Conservation (phyloP, 352 stramenopile genomes). For the Phytophthora europaea region DNA sequence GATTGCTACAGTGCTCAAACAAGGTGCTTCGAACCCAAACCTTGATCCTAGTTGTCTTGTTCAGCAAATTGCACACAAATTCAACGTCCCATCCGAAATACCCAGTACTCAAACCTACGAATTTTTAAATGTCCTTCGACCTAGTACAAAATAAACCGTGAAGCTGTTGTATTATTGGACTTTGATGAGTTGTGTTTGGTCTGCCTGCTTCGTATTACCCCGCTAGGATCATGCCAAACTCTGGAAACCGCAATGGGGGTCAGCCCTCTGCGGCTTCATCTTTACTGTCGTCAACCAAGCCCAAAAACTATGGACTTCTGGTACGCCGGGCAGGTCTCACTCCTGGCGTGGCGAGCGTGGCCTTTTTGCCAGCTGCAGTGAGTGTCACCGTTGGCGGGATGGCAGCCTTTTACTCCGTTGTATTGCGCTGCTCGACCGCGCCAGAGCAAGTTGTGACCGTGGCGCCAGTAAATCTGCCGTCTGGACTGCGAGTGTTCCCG, state of each 20-base stretch:
- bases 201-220: not conserved
- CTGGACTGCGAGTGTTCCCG: conserved; percentile 60
- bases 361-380: conserved; percentile 47
- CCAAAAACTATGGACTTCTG: conserved; percentile 16
- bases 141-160: too few species aligned
- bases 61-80: too few species aligned
- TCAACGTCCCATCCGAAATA: too few species aligned
- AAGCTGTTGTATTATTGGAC: conserved; percentile 28
- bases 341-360: conserved; percentile 44
- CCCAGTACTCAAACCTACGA: too few species aligned
- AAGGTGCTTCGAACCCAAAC: too few species aligned
- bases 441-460: conserved; percentile 60
- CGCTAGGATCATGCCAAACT: conserved; percentile 9
- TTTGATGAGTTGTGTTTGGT: not conserved
- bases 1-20: too few species aligned
- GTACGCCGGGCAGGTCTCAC: conserved; percentile 28
- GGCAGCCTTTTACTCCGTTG: conserved; percentile 66
- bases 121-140: too few species aligned
- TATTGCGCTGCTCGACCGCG: conserved; percentile 46
- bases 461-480: conserved; percentile 53
- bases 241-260: conserved; percentile 1
- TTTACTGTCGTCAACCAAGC: conserved; percentile 1
- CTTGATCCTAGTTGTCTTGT: too few species aligned
- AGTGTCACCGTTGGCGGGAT: conserved; percentile 53
- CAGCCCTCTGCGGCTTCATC: not conserved